Base-by-base conservation (phyloP, 345 rosid species). In the Citrus mangshanensis region DNA sequence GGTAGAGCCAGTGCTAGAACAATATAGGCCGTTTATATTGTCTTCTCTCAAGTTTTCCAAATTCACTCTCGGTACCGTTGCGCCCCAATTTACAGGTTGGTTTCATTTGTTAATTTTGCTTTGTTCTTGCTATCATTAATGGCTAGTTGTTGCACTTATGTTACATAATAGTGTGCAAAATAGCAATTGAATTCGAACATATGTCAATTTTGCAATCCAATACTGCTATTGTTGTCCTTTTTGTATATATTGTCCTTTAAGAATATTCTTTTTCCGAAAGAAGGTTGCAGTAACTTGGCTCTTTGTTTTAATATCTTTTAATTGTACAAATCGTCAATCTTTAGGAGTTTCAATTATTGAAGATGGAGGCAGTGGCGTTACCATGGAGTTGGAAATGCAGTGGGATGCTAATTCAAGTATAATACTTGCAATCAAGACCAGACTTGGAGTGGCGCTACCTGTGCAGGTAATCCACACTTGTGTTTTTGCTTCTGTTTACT, bases 71-170 rank as follows among this genome's bases (percentile, higher is more conserved):
- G 99, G 99, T 35, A 93, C 99, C 1, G 98, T 97, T 81, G 98
- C 98, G 27, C 99, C 99, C n/a, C 98, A 97, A 69, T 97, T 97
- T 71, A 97, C 99, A 86, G 99, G 99, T 94, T 78, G 70, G 89
- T 87, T 84, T 30, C 7, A 27, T 28, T 42, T 19, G 28, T 9
- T 73, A 49, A 22, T 30, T 34, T 35, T 60, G 19, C 34, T 42
- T n/a, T 63, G 21, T 62, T 42, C 34, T 63, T 18, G 70, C 28
- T 25, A 62, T 13, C 63, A 37, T 24, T 6, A 49, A 3, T 49
- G 46, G 27, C 64, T 65, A 34, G 16, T 13, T 46, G 18, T 46
- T 46, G 18, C 51, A 13, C 42, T 40, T 14, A 6, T 60, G 16
- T 9, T 60, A 30, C 6, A 9, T 64, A 4, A 6, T 30, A 12